Conservation (phyloP, 75 land plant species). For the Pinus tabuliformis region DNA sequence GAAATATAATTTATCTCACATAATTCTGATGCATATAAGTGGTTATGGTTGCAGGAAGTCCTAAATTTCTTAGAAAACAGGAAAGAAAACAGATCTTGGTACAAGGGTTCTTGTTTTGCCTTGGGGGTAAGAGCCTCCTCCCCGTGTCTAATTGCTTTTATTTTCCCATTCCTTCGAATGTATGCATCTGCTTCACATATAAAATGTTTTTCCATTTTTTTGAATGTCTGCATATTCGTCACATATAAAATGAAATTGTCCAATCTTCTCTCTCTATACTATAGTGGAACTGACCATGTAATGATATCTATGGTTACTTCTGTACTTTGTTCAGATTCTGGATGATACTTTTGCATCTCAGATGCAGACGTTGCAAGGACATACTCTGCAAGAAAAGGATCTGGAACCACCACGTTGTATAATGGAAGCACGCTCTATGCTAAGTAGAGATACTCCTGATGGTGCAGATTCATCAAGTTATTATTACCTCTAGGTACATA, state of each 20-base stretch:
- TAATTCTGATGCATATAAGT: not conserved
- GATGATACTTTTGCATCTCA: conserved; percentile 78
- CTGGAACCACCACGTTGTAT: conserved; percentile 76
- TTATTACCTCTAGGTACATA: conserved; percentile 5
- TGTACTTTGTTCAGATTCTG: conserved; percentile 48
- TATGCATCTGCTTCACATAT: not conserved
- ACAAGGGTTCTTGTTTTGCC: conserved; percentile 82
- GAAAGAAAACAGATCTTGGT: conserved; percentile 87
- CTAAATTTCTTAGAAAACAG: conserved; percentile 83
- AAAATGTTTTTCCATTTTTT: not conserved
- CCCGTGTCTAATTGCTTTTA: not conserved
- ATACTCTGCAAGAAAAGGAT: conserved; percentile 68
- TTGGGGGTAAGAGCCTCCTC: conserved; percentile 55
- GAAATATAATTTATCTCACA: not conserved
- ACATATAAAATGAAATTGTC: not conserved
- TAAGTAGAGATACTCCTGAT: conserved; percentile 43
- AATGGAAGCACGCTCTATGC: conserved; percentile 74
- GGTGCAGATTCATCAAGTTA: conserved; percentile 31
- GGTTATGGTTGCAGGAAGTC: conserved; percentile 50
- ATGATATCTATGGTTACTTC: not conserved
- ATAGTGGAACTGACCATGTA: not conserved
- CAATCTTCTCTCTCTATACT: too few species aligned
- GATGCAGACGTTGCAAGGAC: conserved; percentile 74
- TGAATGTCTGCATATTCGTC: not conserved
- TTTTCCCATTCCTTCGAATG: not conserved